phyloP scores from a whole-genome alignment of 257 asterid genomes.

The Petrea volubilis region DNA sequence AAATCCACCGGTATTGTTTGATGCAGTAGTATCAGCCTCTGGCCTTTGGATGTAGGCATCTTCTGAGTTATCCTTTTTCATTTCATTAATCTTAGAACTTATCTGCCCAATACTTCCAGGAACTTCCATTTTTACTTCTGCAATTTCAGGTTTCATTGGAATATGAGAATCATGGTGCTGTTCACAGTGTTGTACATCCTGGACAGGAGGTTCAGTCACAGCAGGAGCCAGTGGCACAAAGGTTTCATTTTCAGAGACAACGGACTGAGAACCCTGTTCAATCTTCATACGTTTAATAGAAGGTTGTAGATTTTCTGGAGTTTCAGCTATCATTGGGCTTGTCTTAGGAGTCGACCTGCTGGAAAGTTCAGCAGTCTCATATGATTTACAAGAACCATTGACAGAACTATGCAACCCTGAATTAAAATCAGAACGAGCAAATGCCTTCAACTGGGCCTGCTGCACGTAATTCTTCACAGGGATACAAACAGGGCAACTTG shows the following conservation, averaged over 20 bases:
- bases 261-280: conserved; percentile 64
- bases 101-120: conserved; percentile 45
- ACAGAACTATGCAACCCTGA: conserved; percentile 48
- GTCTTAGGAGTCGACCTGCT: conserved; percentile 43
- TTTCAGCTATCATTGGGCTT: conserved; percentile 46
- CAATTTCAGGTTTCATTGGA: conserved; percentile 50
- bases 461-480: conserved; percentile 67
- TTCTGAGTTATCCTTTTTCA: conserved; percentile 45
- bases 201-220: conserved; percentile 46
- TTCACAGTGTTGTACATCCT: conserved; percentile 39
- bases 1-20: conserved; percentile 44
- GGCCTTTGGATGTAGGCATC: conserved; percentile 37
- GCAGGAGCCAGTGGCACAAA: conserved; percentile 41
- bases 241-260: conserved; percentile 49
- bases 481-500: conserved; percentile 86
- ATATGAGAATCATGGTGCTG: conserved; percentile 39
- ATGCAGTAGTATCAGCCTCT: conserved; percentile 43
- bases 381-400: conserved; percentile 48
- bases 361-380: conserved; percentile 50
- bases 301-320: conserved; percentile 69
- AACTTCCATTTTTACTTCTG: conserved; percentile 58
- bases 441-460: conserved; percentile 56
- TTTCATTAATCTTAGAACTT: conserved; percentile 41
- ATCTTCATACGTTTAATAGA: conserved; percentile 83
- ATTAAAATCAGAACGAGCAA: conserved; percentile 45